Base-by-base conservation (phyloP, 2,329 filamentous ascomycete genomes). In the Sclerotinia sclerotiorum region DNA sequence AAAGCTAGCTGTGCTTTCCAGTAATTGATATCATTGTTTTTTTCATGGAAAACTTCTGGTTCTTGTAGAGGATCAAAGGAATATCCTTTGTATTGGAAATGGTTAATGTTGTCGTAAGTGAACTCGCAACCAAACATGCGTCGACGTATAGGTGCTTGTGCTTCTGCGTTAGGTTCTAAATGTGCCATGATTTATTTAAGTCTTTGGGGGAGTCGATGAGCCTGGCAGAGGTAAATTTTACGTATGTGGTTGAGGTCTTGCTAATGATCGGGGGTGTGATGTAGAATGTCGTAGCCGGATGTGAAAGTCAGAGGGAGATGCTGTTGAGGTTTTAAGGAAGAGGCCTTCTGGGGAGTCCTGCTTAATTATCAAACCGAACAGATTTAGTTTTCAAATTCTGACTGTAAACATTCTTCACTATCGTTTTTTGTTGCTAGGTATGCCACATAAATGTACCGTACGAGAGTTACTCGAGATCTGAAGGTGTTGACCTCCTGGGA, bases 1-100 rank as follows among this genome's bases (percentile, higher is more conserved):
- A 58, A 58, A 2, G 35, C 56, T 29, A 58, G 56, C 13, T 58
- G 15, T 29, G 39, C 56, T 46, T 58, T 58, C 56, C 56, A 46
- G 3, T 24, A 58, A 44, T 46, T 46, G 24, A 58, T 46, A 21
- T 58, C 39, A 24, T 29, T 2, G 39, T 29, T 5, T 46, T 46
- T 58, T 21, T 46, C 15, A 58, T 58, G 56, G 39, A 44, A 44
- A 8, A 1, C 10, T 5, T 29, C 24, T 19, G 24, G 15, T 46
- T 29, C 27, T 2, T 11, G 39, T 1, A 58, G 7, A 4, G 3
- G 0, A 1, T 58, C 39, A 5, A 58, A 58, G n/a, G 39, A 58
- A 58, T 58, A 46, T 24, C 24, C 56, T 29, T 46, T 58, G 15
- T 39, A 58, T 46, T 46, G 39, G 39, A 58, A 42, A 58, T 13